Conservation (phyloP, 805 yeast genomes). For the Myxozyma sirexii region DNA sequence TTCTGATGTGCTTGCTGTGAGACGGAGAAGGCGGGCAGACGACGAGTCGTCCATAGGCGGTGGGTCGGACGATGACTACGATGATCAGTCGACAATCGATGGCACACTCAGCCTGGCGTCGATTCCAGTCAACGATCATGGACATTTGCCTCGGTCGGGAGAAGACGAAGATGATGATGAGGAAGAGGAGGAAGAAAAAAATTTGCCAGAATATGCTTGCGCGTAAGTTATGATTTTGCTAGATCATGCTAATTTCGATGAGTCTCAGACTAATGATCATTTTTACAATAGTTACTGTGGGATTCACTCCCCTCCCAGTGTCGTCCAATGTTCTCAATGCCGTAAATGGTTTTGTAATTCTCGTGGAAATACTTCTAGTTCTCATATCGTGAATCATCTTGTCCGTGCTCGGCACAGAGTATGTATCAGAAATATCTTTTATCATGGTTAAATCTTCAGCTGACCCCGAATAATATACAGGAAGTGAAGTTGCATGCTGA, state of each 20-base stretch:
- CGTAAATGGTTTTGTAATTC: slow-evolving; percentile 90
- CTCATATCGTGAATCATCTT: slow-evolving; percentile 85
- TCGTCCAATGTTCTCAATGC: slow-evolving; percentile 76
- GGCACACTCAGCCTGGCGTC: slow-evolving; percentile 33
- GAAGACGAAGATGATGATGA: slow-evolving; percentile 32
- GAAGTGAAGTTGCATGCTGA: slow-evolving; percentile 72
- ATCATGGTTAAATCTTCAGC: too few relatives aligned
- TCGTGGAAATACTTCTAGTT: slow-evolving; percentile 57
- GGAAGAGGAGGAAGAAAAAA: slow-evolving; percentile 34
- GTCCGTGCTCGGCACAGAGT: slow-evolving; percentile 76
- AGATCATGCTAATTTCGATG: too few relatives aligned
- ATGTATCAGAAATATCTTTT: neutral
- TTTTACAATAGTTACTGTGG: slow-evolving; percentile 64
- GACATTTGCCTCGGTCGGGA: slow-evolving; percentile 9
- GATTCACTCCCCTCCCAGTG: slow-evolving; percentile 60
- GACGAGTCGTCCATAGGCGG: slow-evolving; percentile 14
- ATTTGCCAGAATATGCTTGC: slow-evolving; percentile 51
- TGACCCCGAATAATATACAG: slow-evolving; percentile 14
- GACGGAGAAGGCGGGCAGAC: slow-evolving; percentile 5
- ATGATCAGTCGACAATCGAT: slow-evolving; percentile 30
- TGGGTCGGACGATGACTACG: slow-evolving; percentile 27
- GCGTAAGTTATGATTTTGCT: slow-evolving; percentile 42
- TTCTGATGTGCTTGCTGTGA: neutral
- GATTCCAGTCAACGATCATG: slow-evolving; percentile 13
- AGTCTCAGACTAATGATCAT: too few relatives aligned